Evolutionary conservation across 768 basidiomycete genomes (phyloP), one percentile per base, ranked within the genome.

Genomic region (Kwoniella europaea): DNA sequence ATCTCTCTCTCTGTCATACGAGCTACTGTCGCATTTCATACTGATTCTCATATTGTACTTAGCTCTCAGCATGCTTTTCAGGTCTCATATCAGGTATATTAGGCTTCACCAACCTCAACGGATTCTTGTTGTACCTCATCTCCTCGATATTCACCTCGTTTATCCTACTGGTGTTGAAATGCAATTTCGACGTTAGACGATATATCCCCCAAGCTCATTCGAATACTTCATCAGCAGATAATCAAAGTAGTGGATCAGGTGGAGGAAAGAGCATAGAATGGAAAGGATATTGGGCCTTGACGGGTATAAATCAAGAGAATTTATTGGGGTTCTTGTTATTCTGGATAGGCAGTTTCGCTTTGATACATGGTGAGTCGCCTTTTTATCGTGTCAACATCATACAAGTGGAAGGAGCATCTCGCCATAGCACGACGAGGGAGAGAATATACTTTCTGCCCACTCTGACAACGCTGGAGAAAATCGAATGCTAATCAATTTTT

Each of bases 241-340:
- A 4, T 12, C 18, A 22, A 42, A 69, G n/a, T 24, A 57, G 56
- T 29, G 65, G 56, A 20, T 18, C 63, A 22, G 58, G 61, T 3
- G 55, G 89, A 4, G 91, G 91, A 2, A 78, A 55, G 18, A 43
- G 63, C 7, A 66, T 54, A 20, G 53, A 88, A 70, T 84, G 86
- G 83, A 91, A 91, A 64, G 82, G 76, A 16, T 80, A 77, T 79
- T 69, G 74, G 66, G 80, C 68, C 65, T 84, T 96, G 46, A 84
- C 90, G 58, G 93, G 91, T 71, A 91, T 94, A 0, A 93, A 93
- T 10, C 92, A 94, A 84, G 94, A 97, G 83, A 94, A 93, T 74
- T 85, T 90, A 18, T 92, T 93, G 78, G 92, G 93, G 3, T 98
- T 95, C 78, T 88, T 98, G 68, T 88, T 97, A 35, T 90, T 91